Base-by-base conservation (phyloP, 208 protist genomes). In the Trypanosoma melophagium region DNA sequence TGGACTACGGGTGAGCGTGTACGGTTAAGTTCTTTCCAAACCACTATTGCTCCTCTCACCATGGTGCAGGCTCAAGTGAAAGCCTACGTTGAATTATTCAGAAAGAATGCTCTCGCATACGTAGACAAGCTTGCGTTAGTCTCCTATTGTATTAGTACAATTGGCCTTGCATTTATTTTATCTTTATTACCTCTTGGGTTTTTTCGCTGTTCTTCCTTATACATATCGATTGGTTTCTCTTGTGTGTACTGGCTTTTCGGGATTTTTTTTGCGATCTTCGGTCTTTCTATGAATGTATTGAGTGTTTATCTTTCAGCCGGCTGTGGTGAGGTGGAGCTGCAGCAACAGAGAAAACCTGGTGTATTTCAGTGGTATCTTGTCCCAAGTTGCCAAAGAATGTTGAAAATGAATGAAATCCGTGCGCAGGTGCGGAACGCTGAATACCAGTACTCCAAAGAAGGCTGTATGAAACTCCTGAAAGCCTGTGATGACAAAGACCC, bases 311-410 rank as follows among this genome's bases (percentile, higher is more conserved):
- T 68, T 47, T 28, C 38, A 2, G 54, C 52, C 14, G 14, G 22
- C 21, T 79, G 74, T 51, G 74, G 67, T 49, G 74, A 79, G 41
- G 45, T 75, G 9, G n/a, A 41, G 7, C 14, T 70, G 50, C 68
- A 79, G 28, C 50, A 79, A 21, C 12, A 60, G 25, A 56, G 66
- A 19, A 17, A 65, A 10, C 68, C 74, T 4, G 74, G 74, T 44
- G 17, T 79, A 12, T 66, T 79, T 22, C 66, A 79, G 60, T 70
- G 66, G 68, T 69, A 70, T 64, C 12, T 69, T 54, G n/a, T 79
- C 2, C 66, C 66, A 8, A 47, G 28, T 13, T 62, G 59, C 28
- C 14, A 79, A 47, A 17, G 56, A 12, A 45, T 3, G 16, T 63
- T 71, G 59, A 38, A 67, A n/a, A 59, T 77, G n/a, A 17, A 21